Evolutionary conservation across 352 stramenopile species (phyloP), one percentile per base, ranked within the genome.

Genomic region (Thalassiosira allenii): DNA sequence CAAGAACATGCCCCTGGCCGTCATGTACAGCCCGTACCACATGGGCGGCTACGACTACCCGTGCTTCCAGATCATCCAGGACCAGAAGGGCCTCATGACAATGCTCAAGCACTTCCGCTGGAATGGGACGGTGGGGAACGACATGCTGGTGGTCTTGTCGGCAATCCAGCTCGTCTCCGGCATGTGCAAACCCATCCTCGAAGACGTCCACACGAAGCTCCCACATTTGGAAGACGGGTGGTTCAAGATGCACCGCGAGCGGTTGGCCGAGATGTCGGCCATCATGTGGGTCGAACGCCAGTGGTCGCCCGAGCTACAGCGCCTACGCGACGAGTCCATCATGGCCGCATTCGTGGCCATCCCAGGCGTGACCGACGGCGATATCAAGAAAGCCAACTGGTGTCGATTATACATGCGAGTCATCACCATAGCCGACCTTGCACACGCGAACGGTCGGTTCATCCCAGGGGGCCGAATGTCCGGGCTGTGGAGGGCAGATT

Each of bases 341-440:
- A 81, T 81, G 72, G 29, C 37, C 0, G 20, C n/a, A 66, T 73
- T 74, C 14, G 9, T 43, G n/a, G 9, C 1, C 3, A 54, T 72
- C 22, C 52, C 27, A 30, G 4, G 33, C 0, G 33, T 64, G 6
- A 62, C 30, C 9, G 4, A 34, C 23, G 14, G 14, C 6, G 52
- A 6, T 22, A 25, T 63, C 11, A 65, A 27, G 8, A 22, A 57
- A 32, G 22, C 27, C 17, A 68, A 71, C n/a, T 17, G 23, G 2
- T 27, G 23, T 1, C 43, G 70, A 17, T 3, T 72, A 9, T 72
- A 59, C 12, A 14, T 72, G 12, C 8, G 47, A 56, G 58, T 72
- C 33, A 79, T 79, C 23, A 79, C 70, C 4, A 0, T 67, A 17
- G 32, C 71, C 1, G 71, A 80, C 34, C 32, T 80, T 0, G 29